Evolutionary conservation across 1,284 basidiomycete species (phyloP), one percentile per base, ranked within the genome.

Genomic region (Moesziomyces antarcticus): DNA sequence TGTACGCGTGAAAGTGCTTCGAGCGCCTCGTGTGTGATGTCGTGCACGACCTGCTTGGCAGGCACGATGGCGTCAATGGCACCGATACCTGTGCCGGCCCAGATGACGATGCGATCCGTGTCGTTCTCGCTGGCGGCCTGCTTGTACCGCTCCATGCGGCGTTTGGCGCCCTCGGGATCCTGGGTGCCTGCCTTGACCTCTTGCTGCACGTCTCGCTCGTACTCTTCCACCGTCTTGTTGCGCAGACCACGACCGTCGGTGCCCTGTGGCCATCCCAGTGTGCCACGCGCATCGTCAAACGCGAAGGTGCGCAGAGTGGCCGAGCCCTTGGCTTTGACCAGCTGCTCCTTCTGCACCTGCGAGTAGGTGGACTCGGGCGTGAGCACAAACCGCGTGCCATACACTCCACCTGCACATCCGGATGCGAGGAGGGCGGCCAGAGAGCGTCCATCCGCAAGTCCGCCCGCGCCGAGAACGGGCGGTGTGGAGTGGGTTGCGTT

Each of bases 31-130:
- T 47, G 14, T 24, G 71, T 70, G 25, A 81, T 66, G 5, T 65
- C 51, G 11, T 54, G 30, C n/a, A 79, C 75, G 14, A 80, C 57
- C 45, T 81, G 56, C 2, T 22, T 45, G 11, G 80, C 80, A 2
- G 74, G 71, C 30, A 57, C 27, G 25, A 82, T 73, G 0, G 65
- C 54, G n/a, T 67, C 45, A 35, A 82, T 75, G 14, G 60, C 55
- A 0, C 80, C 82, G 3, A 84, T 70, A 2, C 81, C 81, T 16
- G 79, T 80, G 5, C 82, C 82, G 2, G 81, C 47, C 82, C 82
- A 84, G 37, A 74, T 81, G 25, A 83, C 72, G 41, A 82, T 63
- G 11, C 81, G 59, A 18, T 69, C 60, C 2, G 63, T 55, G 35
- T 83, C 81, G 20, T 68, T 63, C 44, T 68, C 48, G 37, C 61